Base-by-base conservation (phyloP, 1,284 basidiomycete species). In the Cutaneotrichosporon spelunceum region DNA sequence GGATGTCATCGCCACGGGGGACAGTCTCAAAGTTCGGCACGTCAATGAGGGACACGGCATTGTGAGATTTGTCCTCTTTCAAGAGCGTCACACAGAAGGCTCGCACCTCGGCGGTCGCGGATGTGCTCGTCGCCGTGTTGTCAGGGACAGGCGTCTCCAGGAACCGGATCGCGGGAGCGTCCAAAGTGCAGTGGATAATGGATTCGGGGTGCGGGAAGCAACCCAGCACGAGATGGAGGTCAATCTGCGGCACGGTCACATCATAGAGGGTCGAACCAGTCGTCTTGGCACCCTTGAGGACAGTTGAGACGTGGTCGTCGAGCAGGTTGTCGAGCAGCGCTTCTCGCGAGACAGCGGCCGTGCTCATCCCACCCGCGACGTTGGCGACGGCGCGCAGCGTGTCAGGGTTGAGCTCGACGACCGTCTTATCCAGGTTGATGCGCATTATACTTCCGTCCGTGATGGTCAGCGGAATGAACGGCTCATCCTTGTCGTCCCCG, bases 311-410 rank as follows among this genome's bases (percentile, higher is more conserved):
- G 10, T 64, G 60, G 24, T 49, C 42, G 23, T 39, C 53, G 4
- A 66, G 53, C 7, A 65, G 59, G 16, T 61, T 47, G 39, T 66
- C 64, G 5, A 67, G 53, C 3, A 62, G 62, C 7, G 57, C 29
- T 4, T 58, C 60, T 0, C 62, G 60, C 1, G 42, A 13, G 7
- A 48, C 44, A n/a, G 24, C 33, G 0, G 44, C 45, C 0, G 49
- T 30, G 23, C 34, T 21, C 34, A 66, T 48, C 13, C 26, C 45
- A 1, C 30, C 56, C 3, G 45, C 39, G 19, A 67, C 50, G 5
- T 50, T 21, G 4, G 48, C 55, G 1, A 56, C 64, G 1, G 61
- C 42, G 4, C 21, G 29, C 9, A 65, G 27, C 0, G 64, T 65
- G 16, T 50, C 45, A 0, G 64, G 61, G 34, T 60, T 65, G 36